Conservation (phyloP, 768 basidiomycete species). For the Suillus decipiens region DNA sequence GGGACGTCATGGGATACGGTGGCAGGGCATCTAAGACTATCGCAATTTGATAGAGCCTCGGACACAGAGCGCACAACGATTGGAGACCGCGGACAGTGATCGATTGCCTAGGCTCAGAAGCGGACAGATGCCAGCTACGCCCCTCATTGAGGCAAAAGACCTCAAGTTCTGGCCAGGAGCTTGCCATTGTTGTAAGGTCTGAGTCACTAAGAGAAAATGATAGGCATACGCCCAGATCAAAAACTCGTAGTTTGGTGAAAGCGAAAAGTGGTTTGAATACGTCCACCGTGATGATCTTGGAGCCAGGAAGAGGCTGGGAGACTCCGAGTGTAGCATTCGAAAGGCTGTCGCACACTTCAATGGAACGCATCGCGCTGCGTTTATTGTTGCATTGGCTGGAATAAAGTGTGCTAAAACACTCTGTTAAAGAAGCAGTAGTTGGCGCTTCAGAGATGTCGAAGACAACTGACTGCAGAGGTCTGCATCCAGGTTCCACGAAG, state of each 20-base stretch:
- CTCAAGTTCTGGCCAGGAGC: conserved; percentile 9
- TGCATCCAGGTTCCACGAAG: not conserved
- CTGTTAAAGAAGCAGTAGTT: not conserved
- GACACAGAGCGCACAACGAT: conserved; percentile 4
- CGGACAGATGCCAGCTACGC: not conserved
- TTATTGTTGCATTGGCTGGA: not conserved
- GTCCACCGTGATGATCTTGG: not conserved
- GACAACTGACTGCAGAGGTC: conserved; percentile 1
- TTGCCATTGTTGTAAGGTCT: conserved; percentile 3
- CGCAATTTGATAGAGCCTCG: conserved; percentile 4
- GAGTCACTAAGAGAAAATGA: conserved; percentile 6
- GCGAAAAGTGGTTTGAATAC: conserved; percentile 7
- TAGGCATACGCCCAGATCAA: conserved; percentile 8
- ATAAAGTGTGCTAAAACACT: conserved; percentile 1
- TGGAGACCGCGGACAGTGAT: conserved; percentile 5
- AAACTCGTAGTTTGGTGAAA: conserved; percentile 4
- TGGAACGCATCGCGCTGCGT: not conserved
- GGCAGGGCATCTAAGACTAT: conserved; percentile 4
- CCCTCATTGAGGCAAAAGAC: conserved; percentile 2
- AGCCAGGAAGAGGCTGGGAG: conserved; percentile 2
- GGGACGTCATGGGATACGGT: not conserved
- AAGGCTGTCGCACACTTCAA: not conserved
- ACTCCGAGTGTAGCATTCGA: not conserved
- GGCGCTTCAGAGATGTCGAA: conserved; percentile 7
- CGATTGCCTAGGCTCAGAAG: not conserved